These are phyloP conservation scores for Penicillium argentinense DNA, from an alignment of 495 filamentous ascomycete species.

Conservation along the genomic window DNA sequence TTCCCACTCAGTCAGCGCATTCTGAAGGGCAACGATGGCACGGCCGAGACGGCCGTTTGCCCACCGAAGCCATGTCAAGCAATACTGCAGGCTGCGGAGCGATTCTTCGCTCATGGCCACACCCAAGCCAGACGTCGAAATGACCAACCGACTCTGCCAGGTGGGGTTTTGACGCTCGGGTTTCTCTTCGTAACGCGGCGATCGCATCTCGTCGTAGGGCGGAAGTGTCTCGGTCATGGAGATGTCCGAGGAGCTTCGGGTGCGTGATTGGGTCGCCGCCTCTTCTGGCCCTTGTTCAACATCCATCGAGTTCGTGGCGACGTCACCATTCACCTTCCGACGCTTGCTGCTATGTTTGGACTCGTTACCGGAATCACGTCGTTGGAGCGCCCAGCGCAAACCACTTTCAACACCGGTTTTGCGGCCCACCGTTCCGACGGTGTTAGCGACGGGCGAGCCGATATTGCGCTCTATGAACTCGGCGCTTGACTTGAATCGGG, in stretches of 20 bases:
- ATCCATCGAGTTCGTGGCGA: conserved; percentile 37
- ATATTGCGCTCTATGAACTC: conserved; percentile 85
- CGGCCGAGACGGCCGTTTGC: conserved; percentile 73
- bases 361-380: conserved; percentile 39
- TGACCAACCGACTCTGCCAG: conserved; percentile 78
- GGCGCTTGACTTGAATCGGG: conserved; percentile 76
- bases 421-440: conserved; percentile 75
- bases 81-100: conserved; percentile 72
- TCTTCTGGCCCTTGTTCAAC: conserved; percentile 34
- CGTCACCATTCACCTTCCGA: conserved; percentile 53
- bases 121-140: conserved; percentile 79
- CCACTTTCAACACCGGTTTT: conserved; percentile 82
- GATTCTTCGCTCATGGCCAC: conserved; percentile 87
- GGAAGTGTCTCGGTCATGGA: conserved; percentile 68
- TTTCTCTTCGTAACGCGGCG: conserved; percentile 64
- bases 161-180: conserved; percentile 39
- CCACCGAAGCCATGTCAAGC: conserved; percentile 71
- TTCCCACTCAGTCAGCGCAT: conserved; percentile 76
- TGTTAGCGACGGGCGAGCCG: conserved; percentile 74
- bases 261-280: conserved; percentile 11
- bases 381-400: conserved; percentile 70
- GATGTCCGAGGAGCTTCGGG: conserved; percentile 42
- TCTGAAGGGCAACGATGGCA: conserved; percentile 65
- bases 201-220: conserved; percentile 73
- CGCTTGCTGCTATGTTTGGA: conserved; percentile 58